A percentile compares a stretch with the other conserved stretches of the same genome.
These are phyloP conservation scores for Scheffersomyces spartinae DNA, from an alignment of 805 yeast species.

Conservation along the genomic window DNA sequence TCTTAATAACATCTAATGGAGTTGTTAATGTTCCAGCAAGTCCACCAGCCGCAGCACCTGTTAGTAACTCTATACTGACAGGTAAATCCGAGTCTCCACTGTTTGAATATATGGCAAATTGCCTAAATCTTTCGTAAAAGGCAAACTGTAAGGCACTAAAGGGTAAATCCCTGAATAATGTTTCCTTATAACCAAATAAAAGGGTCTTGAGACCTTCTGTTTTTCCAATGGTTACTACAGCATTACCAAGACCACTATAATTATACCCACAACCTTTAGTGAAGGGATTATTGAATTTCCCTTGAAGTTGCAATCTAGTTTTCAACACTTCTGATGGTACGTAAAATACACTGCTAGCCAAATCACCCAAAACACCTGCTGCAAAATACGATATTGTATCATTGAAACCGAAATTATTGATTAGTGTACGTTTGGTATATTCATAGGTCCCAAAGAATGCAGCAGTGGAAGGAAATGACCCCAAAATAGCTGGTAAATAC, in stretches of 20 bases:
- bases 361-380: slow-evolving; percentile 91
- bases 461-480: slow-evolving; percentile 89
- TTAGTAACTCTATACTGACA: slow-evolving; percentile 51
- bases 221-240: slow-evolving; percentile 48
- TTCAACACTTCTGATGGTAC: slow-evolving; percentile 95
- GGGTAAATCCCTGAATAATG: slow-evolving; percentile 85
- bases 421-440: slow-evolving; percentile 57
- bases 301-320: slow-evolving; percentile 89
- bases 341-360: slow-evolving; percentile 76
- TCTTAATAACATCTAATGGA: slow-evolving; percentile 85
- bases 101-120: slow-evolving; percentile 33
- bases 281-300: slow-evolving; percentile 67
- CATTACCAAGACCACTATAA: slow-evolving; percentile 64
- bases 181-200: slow-evolving; percentile 89
- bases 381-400: slow-evolving; percentile 72
- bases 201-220: slow-evolving; percentile 69
- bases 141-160: slow-evolving; percentile 95
- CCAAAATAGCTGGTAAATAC: slow-evolving; percentile 81
- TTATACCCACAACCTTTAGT: slow-evolving; percentile 74
- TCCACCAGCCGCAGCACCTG: slow-evolving; percentile 97
- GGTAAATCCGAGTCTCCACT: slow-evolving; percentile 30
- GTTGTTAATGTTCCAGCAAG: slow-evolving; percentile 83
- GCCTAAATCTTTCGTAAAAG: slow-evolving; percentile 77
- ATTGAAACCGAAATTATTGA: slow-evolving; percentile 50
- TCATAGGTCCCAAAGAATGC: slow-evolving; percentile 93